Evolutionary conservation across 352 stramenopile genomes (phyloP), one percentile per base, ranked within the genome.

Genomic region (Globisporangium yorkense): DNA sequence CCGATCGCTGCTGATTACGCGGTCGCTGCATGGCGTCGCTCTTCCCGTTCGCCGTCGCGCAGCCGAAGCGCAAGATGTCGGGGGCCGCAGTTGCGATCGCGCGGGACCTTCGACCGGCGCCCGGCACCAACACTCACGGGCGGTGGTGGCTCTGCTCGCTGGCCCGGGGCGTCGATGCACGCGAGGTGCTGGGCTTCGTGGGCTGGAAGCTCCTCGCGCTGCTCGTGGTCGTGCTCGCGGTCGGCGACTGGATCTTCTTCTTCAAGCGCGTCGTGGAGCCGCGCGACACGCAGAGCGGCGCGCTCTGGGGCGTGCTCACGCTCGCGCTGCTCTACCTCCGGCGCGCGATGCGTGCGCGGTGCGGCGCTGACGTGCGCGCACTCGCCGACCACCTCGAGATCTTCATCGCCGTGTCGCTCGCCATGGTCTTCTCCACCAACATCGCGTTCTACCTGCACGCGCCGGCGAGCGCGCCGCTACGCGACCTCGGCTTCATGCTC

Each of bases 361-460:
- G 72, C 18, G 77, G 82, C 45, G 60, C 52, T 8, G 59, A 75
- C 39, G 56, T 87, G 55, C 66, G 66, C 8, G 54, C 63, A 18
- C 65, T 84, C 39, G 72, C 72, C 45, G 70, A 85, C 45, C 78
- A 88, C 58, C 72, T 70, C 15, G 78, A 88, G 69, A 80, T 88
- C 60, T 88, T 86, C 51, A 67, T 83, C 24, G 70, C 67, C 55
- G 75, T 80, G 62, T 86, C 70, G 46, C 69, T 87, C 51, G 71
- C 69, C 35, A 90, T 86, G 72, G 67, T 88, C 39, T 81, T 88
- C 51, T 71, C 72, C 1, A 75, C 82, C 49, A 92, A 92, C 65
- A 72, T 90, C 45, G 74, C 79, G 39, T 87, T 87, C 54, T 89
- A 81, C 56, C 49, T 92, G 49, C 82, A 92, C 61, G 73, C 80